Percentiles rank a stretch among this genome's conserved stretches.
These are phyloP conservation scores for Dictyostelium discoideum DNA, from an alignment of 78 protist species.

Conservation along the genomic window DNA sequence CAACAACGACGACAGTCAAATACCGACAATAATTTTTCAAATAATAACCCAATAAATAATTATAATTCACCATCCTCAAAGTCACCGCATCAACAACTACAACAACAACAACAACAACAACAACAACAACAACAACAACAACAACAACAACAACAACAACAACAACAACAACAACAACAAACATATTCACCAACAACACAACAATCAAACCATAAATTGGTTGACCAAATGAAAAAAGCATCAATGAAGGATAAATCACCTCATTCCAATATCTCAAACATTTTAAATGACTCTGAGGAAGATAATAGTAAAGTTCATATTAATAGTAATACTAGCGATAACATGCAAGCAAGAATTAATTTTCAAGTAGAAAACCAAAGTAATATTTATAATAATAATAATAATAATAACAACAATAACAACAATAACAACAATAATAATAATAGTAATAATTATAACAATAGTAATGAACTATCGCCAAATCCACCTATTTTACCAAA, in stretches of 20 bases:
- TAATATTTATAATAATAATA: background rate
- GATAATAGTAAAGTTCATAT: background rate
- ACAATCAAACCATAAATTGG: background rate
- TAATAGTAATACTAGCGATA: constrained; percentile 22
- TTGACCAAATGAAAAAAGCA: constrained; percentile 35
- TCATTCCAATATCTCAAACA: background rate
- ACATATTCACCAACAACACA: background rate
- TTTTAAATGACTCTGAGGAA: constrained; percentile 17
- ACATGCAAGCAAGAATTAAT: constrained; percentile 22
- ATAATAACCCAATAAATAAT: background rate
- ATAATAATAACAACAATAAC: background rate
- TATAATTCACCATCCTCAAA: background rate
- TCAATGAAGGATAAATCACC: constrained; percentile 15
- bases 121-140: too few relatives aligned
- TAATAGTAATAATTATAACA: background rate
- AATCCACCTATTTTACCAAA: background rate
- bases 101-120: background rate
- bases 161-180: constrained; percentile 4
- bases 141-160: background rate
- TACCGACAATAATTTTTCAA: background rate
- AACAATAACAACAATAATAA: background rate
- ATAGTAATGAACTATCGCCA: background rate
- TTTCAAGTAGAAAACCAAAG: background rate
- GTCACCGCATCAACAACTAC: background rate
- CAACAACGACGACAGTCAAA: background rate